A percentile compares a stretch with the other conserved stretches of the same genome.
These are phyloP conservation scores for Tilletiopsis washingtonensis DNA, from an alignment of 1,284 basidiomycete genomes.

Conservation along the genomic window DNA sequence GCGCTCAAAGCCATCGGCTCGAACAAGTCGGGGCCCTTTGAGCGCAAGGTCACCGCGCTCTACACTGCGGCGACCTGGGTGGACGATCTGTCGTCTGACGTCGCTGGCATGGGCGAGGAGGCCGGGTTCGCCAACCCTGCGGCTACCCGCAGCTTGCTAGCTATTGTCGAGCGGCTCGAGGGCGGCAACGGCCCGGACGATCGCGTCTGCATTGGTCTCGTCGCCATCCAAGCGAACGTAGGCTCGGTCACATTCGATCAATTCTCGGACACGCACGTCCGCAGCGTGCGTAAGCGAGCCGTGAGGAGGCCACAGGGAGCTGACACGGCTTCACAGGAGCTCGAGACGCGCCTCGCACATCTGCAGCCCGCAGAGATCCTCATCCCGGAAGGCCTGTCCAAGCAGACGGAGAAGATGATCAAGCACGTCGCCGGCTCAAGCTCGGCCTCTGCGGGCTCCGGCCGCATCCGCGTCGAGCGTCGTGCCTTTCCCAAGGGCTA, in stretches of 20 bases:
- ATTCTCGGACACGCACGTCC: constrained; percentile 48
- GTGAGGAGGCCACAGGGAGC: too few relatives aligned
- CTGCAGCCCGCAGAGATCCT: constrained; percentile 72
- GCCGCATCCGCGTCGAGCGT: constrained; percentile 57
- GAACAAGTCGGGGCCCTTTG: constrained; percentile 58
- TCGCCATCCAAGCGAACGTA: constrained; percentile 74
- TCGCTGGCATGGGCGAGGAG: constrained; percentile 59
- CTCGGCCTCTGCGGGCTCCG: constrained; percentile 6
- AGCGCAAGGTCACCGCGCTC: constrained; percentile 67
- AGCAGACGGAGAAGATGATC: constrained; percentile 69
- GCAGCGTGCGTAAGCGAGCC: too few relatives aligned
- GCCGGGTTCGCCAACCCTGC: constrained; percentile 1
- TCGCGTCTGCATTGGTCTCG: constrained; percentile 61
- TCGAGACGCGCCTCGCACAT: constrained; percentile 43
- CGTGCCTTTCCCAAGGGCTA: constrained; percentile 58
- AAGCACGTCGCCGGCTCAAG: constrained; percentile 55
- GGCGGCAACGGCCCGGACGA: constrained; percentile 57
- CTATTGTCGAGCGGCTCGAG: constrained; percentile 59
- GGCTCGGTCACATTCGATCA: constrained; percentile 84
- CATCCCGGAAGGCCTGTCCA: constrained; percentile 58
- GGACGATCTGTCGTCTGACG: constrained; percentile 63
- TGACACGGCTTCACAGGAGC: too few relatives aligned
- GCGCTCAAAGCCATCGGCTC: constrained; percentile 73
- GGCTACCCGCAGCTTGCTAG: constrained; percentile 22
- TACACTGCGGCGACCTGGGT: constrained; percentile 83